A percentile compares a stretch with the other conserved stretches of the same genome.
Conservation (phyloP, 23 red algal species). For the Agarophyton chilense region DNA sequence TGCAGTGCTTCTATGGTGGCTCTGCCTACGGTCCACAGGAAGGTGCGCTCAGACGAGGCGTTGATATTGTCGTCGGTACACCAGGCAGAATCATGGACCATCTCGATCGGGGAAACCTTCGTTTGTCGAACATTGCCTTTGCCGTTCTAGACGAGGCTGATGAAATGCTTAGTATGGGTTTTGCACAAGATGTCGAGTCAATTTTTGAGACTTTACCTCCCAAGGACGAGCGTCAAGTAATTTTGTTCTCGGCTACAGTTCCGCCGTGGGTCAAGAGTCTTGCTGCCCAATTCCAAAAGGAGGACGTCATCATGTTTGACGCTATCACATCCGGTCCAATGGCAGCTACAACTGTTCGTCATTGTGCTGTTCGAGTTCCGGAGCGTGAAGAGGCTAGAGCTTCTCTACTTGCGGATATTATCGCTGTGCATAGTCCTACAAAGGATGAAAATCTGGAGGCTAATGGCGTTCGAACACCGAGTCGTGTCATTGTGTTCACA, state of each 20-base stretch:
- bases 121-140: conserved; percentile 73
- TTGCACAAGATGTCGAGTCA: conserved; percentile 94
- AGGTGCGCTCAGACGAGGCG: conserved; percentile 73
- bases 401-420: conserved; percentile 81
- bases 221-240: conserved; percentile 73
- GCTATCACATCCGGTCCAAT: conserved; percentile 75
- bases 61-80: conserved; percentile 97
- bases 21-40: conserved; percentile 84
- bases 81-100: conserved; percentile 96
- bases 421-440: conserved; percentile 57
- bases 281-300: conserved; percentile 84
- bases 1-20: conserved; percentile 94
- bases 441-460: conserved; percentile 1
- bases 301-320: conserved; percentile 75
- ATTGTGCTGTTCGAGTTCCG: conserved; percentile 89
- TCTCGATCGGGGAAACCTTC: conserved; percentile 73
- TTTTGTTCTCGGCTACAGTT: conserved; percentile 97
- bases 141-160: conserved; percentile 98
- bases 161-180: conserved; percentile 99
- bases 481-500: conserved; percentile 96
- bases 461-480: background rate
- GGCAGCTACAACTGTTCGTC: conserved; percentile 89
- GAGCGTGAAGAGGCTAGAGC: conserved; percentile 69
- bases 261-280: conserved; percentile 94
- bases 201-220: conserved; percentile 75